phyloP scores from a whole-genome alignment of 352 stramenopile species.

The Globisporangium orthogonon region DNA sequence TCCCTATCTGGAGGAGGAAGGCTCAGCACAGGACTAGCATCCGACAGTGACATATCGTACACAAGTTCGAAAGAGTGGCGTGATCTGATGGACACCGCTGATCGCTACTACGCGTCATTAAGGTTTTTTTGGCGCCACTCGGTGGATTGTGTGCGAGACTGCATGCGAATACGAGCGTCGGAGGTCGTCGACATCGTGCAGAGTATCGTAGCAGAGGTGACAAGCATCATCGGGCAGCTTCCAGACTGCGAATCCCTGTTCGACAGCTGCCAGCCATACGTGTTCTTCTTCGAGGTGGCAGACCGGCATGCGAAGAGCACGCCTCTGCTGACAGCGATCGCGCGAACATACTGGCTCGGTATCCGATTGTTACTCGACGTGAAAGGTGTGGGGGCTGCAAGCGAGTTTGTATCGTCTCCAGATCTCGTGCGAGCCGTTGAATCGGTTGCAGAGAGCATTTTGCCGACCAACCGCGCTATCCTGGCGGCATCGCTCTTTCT shows the following conservation, averaged over 20 bases:
- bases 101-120: conserved; percentile 26
- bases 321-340: conserved; percentile 49
- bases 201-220: conserved; percentile 24
- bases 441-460: conserved; percentile 8
- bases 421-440: conserved; percentile 2
- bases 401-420: neutral
- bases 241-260: conserved; percentile 59
- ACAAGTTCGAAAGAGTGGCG: conserved; percentile 21
- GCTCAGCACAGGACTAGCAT: neutral
- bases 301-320: conserved; percentile 36
- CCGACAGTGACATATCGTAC: conserved; percentile 1
- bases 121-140: conserved; percentile 13
- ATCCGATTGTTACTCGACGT: conserved; percentile 35
- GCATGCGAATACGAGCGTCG: neutral
- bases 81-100: conserved; percentile 21
- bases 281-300: conserved; percentile 67
- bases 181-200: conserved; percentile 3
- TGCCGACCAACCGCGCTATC: conserved; percentile 37
- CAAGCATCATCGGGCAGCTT: conserved; percentile 35
- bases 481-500: conserved; percentile 61
- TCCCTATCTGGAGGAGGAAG: conserved; percentile 1
- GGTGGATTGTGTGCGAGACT: neutral
- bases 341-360: conserved; percentile 52
- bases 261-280: conserved; percentile 39
- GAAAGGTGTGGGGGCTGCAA: conserved; percentile 13